These are phyloP conservation scores for Mucor plumbeus DNA, from an alignment of 371 early-diverging fungal genomes.

Conservation along the genomic window DNA sequence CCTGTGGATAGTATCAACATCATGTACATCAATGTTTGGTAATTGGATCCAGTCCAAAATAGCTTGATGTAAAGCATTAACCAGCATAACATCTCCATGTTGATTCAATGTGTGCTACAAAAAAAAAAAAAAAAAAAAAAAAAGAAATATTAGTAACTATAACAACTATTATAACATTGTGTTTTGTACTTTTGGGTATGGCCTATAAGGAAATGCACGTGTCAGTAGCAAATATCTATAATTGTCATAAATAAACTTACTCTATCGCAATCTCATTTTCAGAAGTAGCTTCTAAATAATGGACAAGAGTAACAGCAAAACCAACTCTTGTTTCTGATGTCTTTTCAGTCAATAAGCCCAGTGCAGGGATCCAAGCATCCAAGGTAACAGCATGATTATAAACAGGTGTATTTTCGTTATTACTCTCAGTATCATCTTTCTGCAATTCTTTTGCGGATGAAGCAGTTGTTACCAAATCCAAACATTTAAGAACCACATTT, in stretches of 20 bases:
- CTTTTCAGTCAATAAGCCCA: slow-evolving; percentile 40
- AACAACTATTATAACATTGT: background rate
- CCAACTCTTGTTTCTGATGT: slow-evolving; percentile 41
- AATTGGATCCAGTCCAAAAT: slow-evolving; percentile 63
- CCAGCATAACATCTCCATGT: slow-evolving; percentile 55
- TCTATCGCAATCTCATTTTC: slow-evolving; percentile 36
- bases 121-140: background rate
- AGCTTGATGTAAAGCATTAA: slow-evolving; percentile 57
- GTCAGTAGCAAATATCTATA: background rate
- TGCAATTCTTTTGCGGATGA: slow-evolving; percentile 15
- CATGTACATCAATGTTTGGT: slow-evolving; percentile 57
- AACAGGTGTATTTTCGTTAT: slow-evolving; percentile 15
- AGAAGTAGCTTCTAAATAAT: slow-evolving; percentile 42
- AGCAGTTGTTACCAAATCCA: slow-evolving; percentile 26
- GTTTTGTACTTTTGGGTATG: slow-evolving; percentile 30
- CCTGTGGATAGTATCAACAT: slow-evolving; percentile 61
- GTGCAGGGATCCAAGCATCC: slow-evolving; percentile 47
- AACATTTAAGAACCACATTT: slow-evolving; percentile 48
- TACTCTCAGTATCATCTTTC: slow-evolving; percentile 20
- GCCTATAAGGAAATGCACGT: slow-evolving; percentile 25
- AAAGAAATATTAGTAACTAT: background rate
- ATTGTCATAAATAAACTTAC: slow-evolving; percentile 24
- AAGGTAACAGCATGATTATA: slow-evolving; percentile 29
- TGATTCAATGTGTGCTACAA: slow-evolving; percentile 32
- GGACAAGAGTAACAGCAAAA: slow-evolving; percentile 37